A percentile compares a stretch with the other conserved stretches of the same genome.
Evolutionary conservation across 768 basidiomycete species (phyloP).

Genomic region (Tylopilus rubrobrunneus): DNA sequence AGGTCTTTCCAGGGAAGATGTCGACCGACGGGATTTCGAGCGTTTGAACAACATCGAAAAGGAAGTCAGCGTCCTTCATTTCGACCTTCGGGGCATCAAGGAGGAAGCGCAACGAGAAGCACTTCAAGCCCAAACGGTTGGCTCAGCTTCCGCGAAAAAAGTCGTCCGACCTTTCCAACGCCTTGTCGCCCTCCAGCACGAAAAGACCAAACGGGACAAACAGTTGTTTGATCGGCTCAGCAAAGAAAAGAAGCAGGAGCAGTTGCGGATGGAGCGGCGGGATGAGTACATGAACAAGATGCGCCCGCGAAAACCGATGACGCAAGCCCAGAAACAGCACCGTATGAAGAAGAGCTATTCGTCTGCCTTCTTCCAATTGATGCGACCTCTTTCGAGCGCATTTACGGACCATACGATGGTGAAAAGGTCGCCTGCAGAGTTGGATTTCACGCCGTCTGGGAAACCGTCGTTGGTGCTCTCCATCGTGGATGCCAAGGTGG

Average conservation of each 20-base stretch:
- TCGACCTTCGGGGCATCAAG: conserved; percentile 68
- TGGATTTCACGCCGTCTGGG: conserved; percentile 68
- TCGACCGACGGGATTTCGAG: conserved; percentile 66
- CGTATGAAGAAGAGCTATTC: conserved; percentile 88
- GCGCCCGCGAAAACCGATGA: conserved; percentile 49
- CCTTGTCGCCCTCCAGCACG: conserved; percentile 62
- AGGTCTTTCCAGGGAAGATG: conserved; percentile 48
- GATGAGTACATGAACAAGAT: conserved; percentile 76
- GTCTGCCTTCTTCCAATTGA: conserved; percentile 75
- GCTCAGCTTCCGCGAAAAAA: conserved; percentile 49
- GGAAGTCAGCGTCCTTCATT: conserved; percentile 56
- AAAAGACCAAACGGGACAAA: conserved; percentile 79
- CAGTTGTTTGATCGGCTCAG: conserved; percentile 62
- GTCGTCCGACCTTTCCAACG: conserved; percentile 62
- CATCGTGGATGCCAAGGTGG: conserved; percentile 66
- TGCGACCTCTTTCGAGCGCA: conserved; percentile 86
- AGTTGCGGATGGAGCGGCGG: conserved; percentile 64
- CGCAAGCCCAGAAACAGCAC: conserved; percentile 64
- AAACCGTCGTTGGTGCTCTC: conserved; percentile 77
- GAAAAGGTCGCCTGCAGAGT: conserved; percentile 64
- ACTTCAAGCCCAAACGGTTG: conserved; percentile 38
- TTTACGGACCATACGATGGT: conserved; percentile 59
- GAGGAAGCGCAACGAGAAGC: conserved; percentile 74
- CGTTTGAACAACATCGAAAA: conserved; percentile 73
- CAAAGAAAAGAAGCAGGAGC: conserved; percentile 75